These are phyloP conservation scores for Dioscorea alata DNA, from an alignment of 106 monocot species.

Conservation along the genomic window DNA sequence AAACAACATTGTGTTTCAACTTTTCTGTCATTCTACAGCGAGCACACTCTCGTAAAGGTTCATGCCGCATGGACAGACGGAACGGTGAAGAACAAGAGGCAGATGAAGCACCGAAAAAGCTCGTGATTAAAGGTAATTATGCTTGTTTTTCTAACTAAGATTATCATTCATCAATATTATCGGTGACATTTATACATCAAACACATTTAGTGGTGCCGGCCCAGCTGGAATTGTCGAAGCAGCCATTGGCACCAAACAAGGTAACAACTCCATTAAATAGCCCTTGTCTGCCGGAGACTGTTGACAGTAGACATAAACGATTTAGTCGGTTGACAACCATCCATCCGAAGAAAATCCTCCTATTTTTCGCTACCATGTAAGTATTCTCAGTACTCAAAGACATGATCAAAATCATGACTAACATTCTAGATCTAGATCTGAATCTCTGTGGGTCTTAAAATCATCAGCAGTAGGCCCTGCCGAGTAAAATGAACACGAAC, in stretches of 20 bases:
- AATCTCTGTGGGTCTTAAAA: too few relatives aligned
- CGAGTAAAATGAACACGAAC: too few relatives aligned
- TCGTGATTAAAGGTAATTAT: slow-evolving; percentile 62
- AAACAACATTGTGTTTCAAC: neutral
- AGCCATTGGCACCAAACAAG: slow-evolving; percentile 51
- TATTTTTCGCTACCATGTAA: slow-evolving; percentile 46
- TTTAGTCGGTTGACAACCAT: slow-evolving; percentile 45
- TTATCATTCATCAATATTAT: neutral
- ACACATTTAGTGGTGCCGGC: slow-evolving; percentile 35
- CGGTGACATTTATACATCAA: neutral
- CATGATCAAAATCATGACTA: too few relatives aligned
- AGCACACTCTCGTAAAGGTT: slow-evolving; percentile 79
- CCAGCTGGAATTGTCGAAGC: slow-evolving; percentile 63
- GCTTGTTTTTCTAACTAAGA: neutral
- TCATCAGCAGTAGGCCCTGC: too few relatives aligned
- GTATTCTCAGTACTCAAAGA: neutral
- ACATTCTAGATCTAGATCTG: too few relatives aligned
- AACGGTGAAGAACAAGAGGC: slow-evolving; percentile 43
- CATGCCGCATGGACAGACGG: slow-evolving; percentile 59
- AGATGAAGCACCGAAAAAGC: slow-evolving; percentile 57
- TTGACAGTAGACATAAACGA: slow-evolving; percentile 56
- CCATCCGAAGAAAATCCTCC: slow-evolving; percentile 81
- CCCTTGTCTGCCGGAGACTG: slow-evolving; percentile 31
- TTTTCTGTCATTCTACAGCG: slow-evolving; percentile 32
- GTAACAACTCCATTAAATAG: slow-evolving; percentile 27